A percentile compares a stretch with the other conserved stretches of the same genome.
These are phyloP conservation scores for Cladosporium sp. DNA, from an alignment of 2,329 filamentous ascomycete genomes.

Conservation along the genomic window DNA sequence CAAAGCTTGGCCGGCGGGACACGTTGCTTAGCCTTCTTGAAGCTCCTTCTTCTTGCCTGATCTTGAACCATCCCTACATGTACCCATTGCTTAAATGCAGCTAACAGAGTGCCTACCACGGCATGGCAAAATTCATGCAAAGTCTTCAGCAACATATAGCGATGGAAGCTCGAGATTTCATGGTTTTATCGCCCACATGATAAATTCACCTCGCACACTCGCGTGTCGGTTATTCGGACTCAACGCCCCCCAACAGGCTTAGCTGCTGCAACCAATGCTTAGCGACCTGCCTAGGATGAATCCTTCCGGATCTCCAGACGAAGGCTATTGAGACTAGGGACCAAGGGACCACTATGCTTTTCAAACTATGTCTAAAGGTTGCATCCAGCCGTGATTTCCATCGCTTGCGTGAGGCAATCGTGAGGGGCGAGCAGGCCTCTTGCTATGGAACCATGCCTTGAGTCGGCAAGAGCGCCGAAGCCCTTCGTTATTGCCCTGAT, in stretches of 20 bases:
- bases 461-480: conserved; percentile 3
- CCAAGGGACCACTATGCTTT: background rate
- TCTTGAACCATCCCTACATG: background rate
- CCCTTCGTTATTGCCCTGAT: background rate
- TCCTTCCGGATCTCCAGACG: conserved; percentile 5
- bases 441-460: conserved; percentile 6
- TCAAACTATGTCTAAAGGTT: background rate
- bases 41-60: background rate
- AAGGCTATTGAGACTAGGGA: background rate
- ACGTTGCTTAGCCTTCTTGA: background rate
- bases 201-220: background rate
- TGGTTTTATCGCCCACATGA: background rate
- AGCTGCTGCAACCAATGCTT: background rate
- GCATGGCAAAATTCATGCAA: background rate
- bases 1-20: background rate
- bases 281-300: conserved; percentile 2
- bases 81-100: background rate
- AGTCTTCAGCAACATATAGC: background rate
- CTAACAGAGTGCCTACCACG: background rate
- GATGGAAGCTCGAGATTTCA: background rate
- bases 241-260: conserved; percentile 3
- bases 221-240: background rate
- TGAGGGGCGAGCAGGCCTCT: conserved; percentile 1
- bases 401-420: conserved; percentile 1
- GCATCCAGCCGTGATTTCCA: background rate